These are phyloP conservation scores for Kingdonia uniflora DNA, from an alignment of 164 flowering plant species.

Conservation along the genomic window DNA sequence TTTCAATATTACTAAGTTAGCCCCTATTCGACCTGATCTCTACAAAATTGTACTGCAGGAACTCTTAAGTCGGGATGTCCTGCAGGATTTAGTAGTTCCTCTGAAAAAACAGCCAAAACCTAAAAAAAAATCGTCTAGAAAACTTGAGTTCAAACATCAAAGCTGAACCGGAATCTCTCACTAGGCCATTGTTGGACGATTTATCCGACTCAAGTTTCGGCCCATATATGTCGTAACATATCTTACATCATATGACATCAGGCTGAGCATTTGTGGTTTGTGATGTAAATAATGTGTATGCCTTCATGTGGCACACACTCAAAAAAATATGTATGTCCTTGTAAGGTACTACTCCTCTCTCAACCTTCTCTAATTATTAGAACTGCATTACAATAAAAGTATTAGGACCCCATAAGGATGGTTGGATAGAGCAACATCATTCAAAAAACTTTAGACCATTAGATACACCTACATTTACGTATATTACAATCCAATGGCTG, in stretches of 20 bases:
- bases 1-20: no score
- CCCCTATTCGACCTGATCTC: no score
- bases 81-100: no score
- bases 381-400: not conserved
- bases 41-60: no score
- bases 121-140: no score
- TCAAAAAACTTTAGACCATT: not conserved
- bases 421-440: not conserved
- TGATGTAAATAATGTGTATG: not conserved
- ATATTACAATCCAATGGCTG: not conserved
- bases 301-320: constrained; percentile 2
- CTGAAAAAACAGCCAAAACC: no score
- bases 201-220: no score
- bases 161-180: no score
- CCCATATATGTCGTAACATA: no score
- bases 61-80: no score
- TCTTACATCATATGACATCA: not conserved
- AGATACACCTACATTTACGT: not conserved
- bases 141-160: no score
- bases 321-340: not conserved
- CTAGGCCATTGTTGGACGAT: no score
- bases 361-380: not conserved
- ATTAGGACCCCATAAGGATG: not conserved
- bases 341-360: constrained; percentile 2
- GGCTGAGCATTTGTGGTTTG: not conserved